Conservation (phyloP, 495 filamentous ascomycete genomes). For the Lasiosphaeris hirsuta region DNA sequence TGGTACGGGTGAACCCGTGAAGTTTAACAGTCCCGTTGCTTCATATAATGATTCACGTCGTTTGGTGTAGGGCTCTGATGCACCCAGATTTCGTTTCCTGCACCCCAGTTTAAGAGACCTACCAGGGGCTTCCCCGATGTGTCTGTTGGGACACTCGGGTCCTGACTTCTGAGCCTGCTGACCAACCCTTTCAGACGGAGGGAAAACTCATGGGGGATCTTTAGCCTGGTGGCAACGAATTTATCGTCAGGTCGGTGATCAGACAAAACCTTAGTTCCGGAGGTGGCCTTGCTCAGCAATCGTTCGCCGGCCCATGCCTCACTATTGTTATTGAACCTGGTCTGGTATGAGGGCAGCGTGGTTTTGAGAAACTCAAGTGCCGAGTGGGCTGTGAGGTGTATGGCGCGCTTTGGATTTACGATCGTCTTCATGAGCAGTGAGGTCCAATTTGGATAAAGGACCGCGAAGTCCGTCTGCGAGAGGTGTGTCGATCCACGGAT, state of each 20-base stretch:
- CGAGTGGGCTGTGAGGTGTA: constrained; percentile 55
- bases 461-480: constrained; percentile 56
- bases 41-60: constrained; percentile 26
- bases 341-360: constrained; percentile 38
- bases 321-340: constrained; percentile 21
- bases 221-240: constrained; percentile 44
- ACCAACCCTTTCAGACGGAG: constrained; percentile 34
- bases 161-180: constrained; percentile 21
- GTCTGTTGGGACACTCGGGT: constrained; percentile 20
- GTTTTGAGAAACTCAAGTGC: constrained; percentile 50
- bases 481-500: constrained; percentile 58
- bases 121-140: constrained; percentile 21
- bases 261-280: constrained; percentile 33
- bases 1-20: constrained; percentile 3
- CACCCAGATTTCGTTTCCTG: constrained; percentile 48
- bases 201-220: constrained; percentile 46
- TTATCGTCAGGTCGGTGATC: constrained; percentile 46
- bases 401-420: constrained; percentile 52
- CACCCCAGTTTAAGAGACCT: constrained; percentile 34
- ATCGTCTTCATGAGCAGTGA: constrained; percentile 55
- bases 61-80: constrained; percentile 40
- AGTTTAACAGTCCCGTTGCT: not conserved
- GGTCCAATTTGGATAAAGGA: constrained; percentile 55
- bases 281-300: constrained; percentile 31
- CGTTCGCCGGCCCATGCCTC: constrained; percentile 40